A percentile compares a stretch with the other conserved stretches of the same genome.
These are phyloP conservation scores for Talaromyces sp. DNA, from an alignment of 2,329 filamentous ascomycete species.

Conservation along the genomic window DNA sequence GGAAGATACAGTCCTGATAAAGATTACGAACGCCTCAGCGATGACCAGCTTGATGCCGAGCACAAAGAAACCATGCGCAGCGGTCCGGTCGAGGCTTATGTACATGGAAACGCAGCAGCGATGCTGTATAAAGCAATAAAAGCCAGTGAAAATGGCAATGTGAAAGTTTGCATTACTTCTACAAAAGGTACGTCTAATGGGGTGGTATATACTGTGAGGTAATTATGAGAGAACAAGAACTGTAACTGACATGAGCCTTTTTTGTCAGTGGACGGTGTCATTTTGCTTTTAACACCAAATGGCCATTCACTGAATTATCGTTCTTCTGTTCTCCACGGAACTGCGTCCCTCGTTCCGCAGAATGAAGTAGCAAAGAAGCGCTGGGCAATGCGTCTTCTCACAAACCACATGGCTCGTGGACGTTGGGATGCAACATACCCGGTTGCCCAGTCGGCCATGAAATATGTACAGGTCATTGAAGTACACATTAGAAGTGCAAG, in stretches of 20 bases:
- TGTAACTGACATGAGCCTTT: not conserved
- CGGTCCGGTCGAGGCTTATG: slow-evolving; percentile 6
- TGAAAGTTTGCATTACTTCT: slow-evolving; percentile 7
- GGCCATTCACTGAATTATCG: slow-evolving; percentile 12
- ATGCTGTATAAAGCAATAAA: slow-evolving; percentile 16
- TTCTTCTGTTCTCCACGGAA: slow-evolving; percentile 8
- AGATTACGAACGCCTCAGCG: not conserved
- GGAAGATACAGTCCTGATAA: slow-evolving; percentile 5
- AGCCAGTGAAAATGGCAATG: slow-evolving; percentile 15
- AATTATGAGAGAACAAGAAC: not conserved
- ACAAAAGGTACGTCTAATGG: not conserved
- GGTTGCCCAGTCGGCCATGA: slow-evolving; percentile 3
- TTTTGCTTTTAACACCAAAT: slow-evolving; percentile 8
- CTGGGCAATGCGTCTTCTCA: slow-evolving; percentile 10
- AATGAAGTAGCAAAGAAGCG: not conserved
- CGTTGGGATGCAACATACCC: slow-evolving; percentile 8
- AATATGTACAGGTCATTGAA: slow-evolving; percentile 9
- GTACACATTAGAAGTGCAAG: slow-evolving; percentile 5
- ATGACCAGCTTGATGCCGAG: not conserved
- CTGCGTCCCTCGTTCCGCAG: slow-evolving; percentile 1
- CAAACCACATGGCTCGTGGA: slow-evolving; percentile 10
- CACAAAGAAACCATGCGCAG: not conserved
- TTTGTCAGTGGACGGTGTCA: slow-evolving; percentile 6
- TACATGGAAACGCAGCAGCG: slow-evolving; percentile 35
- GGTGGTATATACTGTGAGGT: not conserved